These are phyloP conservation scores for Ilex aquifolium DNA, from an alignment of 257 asterid genomes.

Conservation along the genomic window DNA sequence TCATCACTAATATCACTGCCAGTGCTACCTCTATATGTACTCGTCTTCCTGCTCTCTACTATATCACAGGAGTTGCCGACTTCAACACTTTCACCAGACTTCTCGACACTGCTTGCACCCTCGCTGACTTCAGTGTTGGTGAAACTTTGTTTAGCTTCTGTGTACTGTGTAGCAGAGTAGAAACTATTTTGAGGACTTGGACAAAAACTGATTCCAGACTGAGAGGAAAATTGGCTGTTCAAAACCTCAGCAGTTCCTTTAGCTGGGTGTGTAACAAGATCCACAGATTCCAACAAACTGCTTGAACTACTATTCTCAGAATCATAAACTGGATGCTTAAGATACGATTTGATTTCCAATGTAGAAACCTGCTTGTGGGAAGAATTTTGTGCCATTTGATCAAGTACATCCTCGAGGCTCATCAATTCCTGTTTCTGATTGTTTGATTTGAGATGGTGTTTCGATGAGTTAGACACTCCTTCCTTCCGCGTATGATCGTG, in stretches of 20 bases:
- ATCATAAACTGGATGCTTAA: constrained; percentile 22
- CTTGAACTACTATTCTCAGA: constrained; percentile 24
- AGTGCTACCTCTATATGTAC: constrained; percentile 44
- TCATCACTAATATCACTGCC: constrained; percentile 56
- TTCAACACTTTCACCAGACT: constrained; percentile 50
- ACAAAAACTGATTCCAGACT: constrained; percentile 24
- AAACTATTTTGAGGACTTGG: constrained; percentile 42
- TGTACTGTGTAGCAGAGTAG: constrained; percentile 32
- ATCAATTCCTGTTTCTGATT: constrained; percentile 19
- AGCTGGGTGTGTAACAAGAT: constrained; percentile 14
- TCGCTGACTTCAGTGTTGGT: constrained; percentile 46
- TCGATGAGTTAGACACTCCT: constrained; percentile 8
- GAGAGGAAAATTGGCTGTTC: constrained; percentile 28
- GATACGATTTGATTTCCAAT: constrained; percentile 12
- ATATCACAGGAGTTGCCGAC: constrained; percentile 36
- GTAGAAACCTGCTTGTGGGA: constrained; percentile 7
- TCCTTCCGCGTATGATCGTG: constrained; percentile 15
- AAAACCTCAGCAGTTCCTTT: constrained; percentile 22
- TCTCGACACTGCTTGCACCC: constrained; percentile 29
- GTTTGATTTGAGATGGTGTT: constrained; percentile 11
- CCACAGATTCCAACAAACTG: constrained; percentile 27
- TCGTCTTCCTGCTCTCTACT: constrained; percentile 44
- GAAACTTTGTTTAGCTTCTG: constrained; percentile 49
- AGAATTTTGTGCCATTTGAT: constrained; percentile 23
- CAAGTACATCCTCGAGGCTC: constrained; percentile 14